phyloP scores from a whole-genome alignment of 2,329 filamentous ascomycete genomes.

The Colletotrichum camelliae region DNA sequence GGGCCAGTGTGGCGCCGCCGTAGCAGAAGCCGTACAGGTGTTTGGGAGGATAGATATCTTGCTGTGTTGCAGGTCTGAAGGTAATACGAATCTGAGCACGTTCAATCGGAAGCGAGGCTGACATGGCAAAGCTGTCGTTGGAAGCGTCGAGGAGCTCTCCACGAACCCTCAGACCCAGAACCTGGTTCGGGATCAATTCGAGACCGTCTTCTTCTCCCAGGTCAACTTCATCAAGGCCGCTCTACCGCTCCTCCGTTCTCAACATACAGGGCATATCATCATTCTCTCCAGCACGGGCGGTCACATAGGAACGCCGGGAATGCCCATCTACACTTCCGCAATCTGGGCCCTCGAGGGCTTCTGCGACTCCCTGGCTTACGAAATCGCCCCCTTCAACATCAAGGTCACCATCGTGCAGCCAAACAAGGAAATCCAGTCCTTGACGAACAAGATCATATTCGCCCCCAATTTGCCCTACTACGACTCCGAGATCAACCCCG shows the following conservation, averaged over 20 bases:
- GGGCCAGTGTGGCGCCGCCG: slow-evolving; percentile 80
- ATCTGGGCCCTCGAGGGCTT: slow-evolving; percentile 97
- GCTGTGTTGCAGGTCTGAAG: slow-evolving; percentile 87
- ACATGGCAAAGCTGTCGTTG: slow-evolving; percentile 71
- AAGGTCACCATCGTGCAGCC: slow-evolving; percentile 96
- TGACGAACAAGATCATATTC: slow-evolving; percentile 87
- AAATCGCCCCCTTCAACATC: slow-evolving; percentile 96
- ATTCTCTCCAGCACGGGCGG: slow-evolving; percentile 89
- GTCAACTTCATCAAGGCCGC: slow-evolving; percentile 94
- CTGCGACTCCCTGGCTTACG: slow-evolving; percentile 93
- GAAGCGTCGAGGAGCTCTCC: slow-evolving; percentile 88
- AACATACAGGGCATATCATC: slow-evolving; percentile 88
- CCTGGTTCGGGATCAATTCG: slow-evolving; percentile 89
- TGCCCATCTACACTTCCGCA: slow-evolving; percentile 89
- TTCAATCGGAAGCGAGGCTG: neutral
- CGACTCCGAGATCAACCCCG: slow-evolving; percentile 72
- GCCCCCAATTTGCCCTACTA: slow-evolving; percentile 76
- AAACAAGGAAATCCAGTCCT: slow-evolving; percentile 86
- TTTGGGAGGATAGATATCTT: slow-evolving; percentile 92
- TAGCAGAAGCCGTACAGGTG: slow-evolving; percentile 83
- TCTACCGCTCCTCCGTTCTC: slow-evolving; percentile 78
- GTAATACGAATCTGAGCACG: slow-evolving; percentile 44
- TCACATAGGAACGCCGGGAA: slow-evolving; percentile 89
- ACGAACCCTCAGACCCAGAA: slow-evolving; percentile 75
- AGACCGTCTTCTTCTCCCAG: slow-evolving; percentile 92